Evolutionary conservation across 805 yeast species (phyloP), one percentile per base, ranked within the genome.

Genomic region (Barnettozyma vustinii): DNA sequence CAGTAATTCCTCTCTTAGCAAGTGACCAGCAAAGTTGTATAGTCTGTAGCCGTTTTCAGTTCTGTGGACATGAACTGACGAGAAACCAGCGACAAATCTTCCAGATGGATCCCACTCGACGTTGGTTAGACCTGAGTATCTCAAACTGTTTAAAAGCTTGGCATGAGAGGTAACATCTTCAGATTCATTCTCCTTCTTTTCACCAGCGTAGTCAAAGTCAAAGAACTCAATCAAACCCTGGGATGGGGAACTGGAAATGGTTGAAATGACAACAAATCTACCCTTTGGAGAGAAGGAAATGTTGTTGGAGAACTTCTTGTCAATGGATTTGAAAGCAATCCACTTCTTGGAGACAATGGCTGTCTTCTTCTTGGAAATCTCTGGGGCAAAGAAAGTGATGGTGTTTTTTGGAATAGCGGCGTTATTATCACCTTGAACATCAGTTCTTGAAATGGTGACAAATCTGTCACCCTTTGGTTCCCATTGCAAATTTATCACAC

Each of bases 81-180:
- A 88, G 88, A 92, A 87, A 18, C 85, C 87, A 44, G 92, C 84
- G 47, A 92, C 74, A 66, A 76, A 90, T 70, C 98, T 80, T 58
- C 99, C 99, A 45, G 96, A 84, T 50, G 96, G 92, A 69, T 94
- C 99, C 99, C 99, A 94, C 46, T 82, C 74, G 52, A 90, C 63
- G 64, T 85, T 87, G 45, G 96, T 85, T 70, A 90, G 77, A 53
- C 96, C 95, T 48, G 79, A 75, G 63, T 76, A 86, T 58, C 80
- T 82, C 55, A 82, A 83, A 36, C 77, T 70, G 51, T 77, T 80
- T 54, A 92, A 44, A 21, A 56, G 41, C 55, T 70, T 70, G 36
- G 59, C 63, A 52, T 65, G 66, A 23, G 60, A 54, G 20, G 51
- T 48, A 21, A 62, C 67, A 36, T 70, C 72, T n/a, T 61, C 62